A percentile compares a stretch with the other conserved stretches of the same genome.
phyloP scores from a whole-genome alignment of 192 early-diverging fungal genomes.

The Coemansia sp. region DNA sequence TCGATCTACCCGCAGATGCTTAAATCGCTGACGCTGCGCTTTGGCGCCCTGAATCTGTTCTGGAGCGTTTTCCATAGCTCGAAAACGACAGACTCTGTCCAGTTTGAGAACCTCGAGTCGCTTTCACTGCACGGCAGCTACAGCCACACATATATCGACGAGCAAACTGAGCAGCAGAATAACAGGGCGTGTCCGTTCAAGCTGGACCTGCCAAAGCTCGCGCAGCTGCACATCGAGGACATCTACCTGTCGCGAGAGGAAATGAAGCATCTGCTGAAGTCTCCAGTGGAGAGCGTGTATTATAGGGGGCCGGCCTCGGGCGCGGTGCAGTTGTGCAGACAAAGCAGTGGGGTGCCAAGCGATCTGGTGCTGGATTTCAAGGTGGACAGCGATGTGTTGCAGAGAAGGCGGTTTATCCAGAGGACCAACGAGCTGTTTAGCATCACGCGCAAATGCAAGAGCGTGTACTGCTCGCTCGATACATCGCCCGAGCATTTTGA shows the following conservation, averaged over 20 bases:
- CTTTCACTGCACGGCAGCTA: neutral
- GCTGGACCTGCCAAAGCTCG: neutral
- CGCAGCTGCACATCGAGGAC: neutral
- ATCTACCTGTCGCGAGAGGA: neutral
- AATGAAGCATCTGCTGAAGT: neutral
- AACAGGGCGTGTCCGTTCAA: neutral
- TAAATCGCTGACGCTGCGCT: neutral
- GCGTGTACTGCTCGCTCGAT: conserved; percentile 1
- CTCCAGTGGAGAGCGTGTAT: neutral
- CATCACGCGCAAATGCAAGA: neutral
- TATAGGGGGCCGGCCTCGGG: neutral
- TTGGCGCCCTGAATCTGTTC: neutral
- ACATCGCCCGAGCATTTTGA: neutral
- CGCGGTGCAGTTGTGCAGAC: neutral
- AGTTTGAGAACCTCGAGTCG: neutral
- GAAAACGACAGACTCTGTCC: neutral
- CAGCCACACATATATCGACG: neutral
- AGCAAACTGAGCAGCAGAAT: neutral
- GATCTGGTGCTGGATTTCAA: conserved; percentile 2
- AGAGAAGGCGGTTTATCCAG: neutral
- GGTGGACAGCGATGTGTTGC: neutral
- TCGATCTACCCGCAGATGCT: conserved; percentile 1
- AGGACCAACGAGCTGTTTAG: neutral
- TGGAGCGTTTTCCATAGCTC: neutral
- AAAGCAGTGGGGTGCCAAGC: no score